A percentile compares a stretch with the other conserved stretches of the same genome.
Conservation (phyloP, 225 moss, liverwort and hornwort genomes). For the Marchantia paleacea region DNA sequence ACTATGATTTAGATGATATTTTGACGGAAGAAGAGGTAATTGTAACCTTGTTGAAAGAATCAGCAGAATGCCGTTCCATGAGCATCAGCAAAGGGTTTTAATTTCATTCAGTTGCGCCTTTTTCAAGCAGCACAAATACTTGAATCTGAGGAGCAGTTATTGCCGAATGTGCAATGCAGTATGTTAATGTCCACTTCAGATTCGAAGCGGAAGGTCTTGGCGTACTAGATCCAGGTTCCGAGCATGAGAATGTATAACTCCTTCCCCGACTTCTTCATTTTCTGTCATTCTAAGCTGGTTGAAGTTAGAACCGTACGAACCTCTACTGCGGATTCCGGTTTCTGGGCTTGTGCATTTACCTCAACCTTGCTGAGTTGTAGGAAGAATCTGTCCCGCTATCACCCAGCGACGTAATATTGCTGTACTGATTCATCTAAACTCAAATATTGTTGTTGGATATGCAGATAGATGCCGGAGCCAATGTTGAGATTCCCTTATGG, state of each 20-base stretch:
- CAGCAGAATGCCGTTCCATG: background rate
- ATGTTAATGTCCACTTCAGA: conserved; percentile 61
- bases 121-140: background rate
- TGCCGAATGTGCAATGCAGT: conserved; percentile 41
- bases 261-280: background rate
- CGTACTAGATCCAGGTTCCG: conserved; percentile 84
- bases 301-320: too few relatives aligned
- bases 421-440: too few relatives aligned
- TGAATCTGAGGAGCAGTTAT: background rate
- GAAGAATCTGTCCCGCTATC: background rate
- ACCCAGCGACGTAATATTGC: too few relatives aligned
- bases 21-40: conserved; percentile 71
- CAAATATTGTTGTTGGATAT: background rate
- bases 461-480: conserved; percentile 74
- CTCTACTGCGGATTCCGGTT: too few relatives aligned
- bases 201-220: conserved; percentile 78
- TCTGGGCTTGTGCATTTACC: too few relatives aligned
- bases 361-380: background rate
- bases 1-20: conserved; percentile 67
- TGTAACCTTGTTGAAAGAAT: background rate
- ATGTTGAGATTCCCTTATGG: conserved; percentile 80
- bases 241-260: conserved; percentile 67
- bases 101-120: background rate
- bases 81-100: background rate
- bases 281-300: background rate